A percentile compares a stretch with the other conserved stretches of the same genome.
Conservation (phyloP, 768 basidiomycete genomes). For the Pleurotus sapidus region DNA sequence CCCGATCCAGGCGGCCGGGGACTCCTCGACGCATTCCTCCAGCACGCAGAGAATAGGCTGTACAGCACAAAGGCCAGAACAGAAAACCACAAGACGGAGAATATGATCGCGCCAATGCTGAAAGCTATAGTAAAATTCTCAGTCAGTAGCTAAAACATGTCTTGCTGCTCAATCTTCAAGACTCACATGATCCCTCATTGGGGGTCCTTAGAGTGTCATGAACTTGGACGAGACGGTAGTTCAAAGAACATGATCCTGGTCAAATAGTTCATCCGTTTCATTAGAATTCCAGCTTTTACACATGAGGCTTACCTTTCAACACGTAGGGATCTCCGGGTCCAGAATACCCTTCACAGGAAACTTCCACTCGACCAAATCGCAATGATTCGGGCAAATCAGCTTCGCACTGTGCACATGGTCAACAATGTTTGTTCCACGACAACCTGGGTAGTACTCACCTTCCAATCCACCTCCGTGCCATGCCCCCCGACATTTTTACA, state of each 20-base stretch:
- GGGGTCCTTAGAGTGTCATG: constrained; percentile 41
- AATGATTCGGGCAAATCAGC: constrained; percentile 83
- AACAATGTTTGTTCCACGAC: not conserved
- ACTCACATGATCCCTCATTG: constrained; percentile 21
- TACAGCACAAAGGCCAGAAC: constrained; percentile 55
- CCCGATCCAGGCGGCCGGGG: constrained; percentile 28
- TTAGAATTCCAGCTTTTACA: not conserved
- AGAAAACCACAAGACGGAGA: constrained; percentile 55
- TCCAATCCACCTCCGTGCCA: constrained; percentile 88
- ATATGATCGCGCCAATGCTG: constrained; percentile 45
- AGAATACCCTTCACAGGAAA: constrained; percentile 91
- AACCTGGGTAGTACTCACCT: constrained; percentile 41
- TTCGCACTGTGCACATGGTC: constrained; percentile 61
- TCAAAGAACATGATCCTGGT: constrained; percentile 81
- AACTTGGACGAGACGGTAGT: constrained; percentile 77
- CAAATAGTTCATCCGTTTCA: not conserved
- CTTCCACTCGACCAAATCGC: constrained; percentile 80
- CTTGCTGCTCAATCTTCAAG: constrained; percentile 15
- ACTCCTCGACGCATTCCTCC: constrained; percentile 20
- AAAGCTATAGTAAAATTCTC: constrained; percentile 33
- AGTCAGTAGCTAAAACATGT: constrained; percentile 21
- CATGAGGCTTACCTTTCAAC: constrained; percentile 60
- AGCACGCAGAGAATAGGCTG: constrained; percentile 55
- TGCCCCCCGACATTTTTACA: constrained; percentile 78
- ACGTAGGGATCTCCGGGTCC: constrained; percentile 81